Base-by-base conservation (phyloP, 164 flowering plant species). In the Nymphaea thermarum region DNA sequence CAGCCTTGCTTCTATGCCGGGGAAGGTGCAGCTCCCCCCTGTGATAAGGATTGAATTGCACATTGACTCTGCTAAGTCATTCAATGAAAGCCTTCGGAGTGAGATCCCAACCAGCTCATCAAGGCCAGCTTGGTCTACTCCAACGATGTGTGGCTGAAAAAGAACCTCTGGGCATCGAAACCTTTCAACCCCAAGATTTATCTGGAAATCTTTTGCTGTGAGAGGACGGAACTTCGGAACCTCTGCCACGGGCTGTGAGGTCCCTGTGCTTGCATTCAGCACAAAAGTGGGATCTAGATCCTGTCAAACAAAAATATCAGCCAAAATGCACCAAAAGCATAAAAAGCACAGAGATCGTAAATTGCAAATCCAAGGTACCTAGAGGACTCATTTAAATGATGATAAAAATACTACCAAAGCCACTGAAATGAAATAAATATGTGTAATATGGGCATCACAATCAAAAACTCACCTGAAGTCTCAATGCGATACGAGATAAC, bases 101-200 rank as follows among this genome's bases (percentile, higher is more conserved):
- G 99, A 87, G 42, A 86, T 83, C 8, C 98, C 93, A 43, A 78
- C 80, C 98, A 95, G 90, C 82, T 95, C 98, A 73, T 92, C 99
- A 67, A 92, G 74, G 36, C 99, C 99, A 36, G 80, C 87, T 79
- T 95, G 99, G 71, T 92, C 93, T 4, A 95, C 64, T 43, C 96
- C 98, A 44, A 95, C 68, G 75, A 87, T 78, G 80, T 81, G 89
- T 4, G 99, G 98, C 70, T 81, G 83, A 69, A 95, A 92, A 15
- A 95, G 74, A 68, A 95, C 79, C 74, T 95, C 99, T 4, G 98
- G 98, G 81, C 98, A 90, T 15, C 98, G 82, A 72, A 95, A 92
- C 78, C 99, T 87, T 76, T 95, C 99, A 66, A 95, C 95, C 51
- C 93, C 99, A 17, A 95, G 67, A 47, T 80, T 44, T 10, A 95